These are phyloP conservation scores for Sinapis alba DNA, from an alignment of 441 rosid genomes.

Conservation along the genomic window DNA sequence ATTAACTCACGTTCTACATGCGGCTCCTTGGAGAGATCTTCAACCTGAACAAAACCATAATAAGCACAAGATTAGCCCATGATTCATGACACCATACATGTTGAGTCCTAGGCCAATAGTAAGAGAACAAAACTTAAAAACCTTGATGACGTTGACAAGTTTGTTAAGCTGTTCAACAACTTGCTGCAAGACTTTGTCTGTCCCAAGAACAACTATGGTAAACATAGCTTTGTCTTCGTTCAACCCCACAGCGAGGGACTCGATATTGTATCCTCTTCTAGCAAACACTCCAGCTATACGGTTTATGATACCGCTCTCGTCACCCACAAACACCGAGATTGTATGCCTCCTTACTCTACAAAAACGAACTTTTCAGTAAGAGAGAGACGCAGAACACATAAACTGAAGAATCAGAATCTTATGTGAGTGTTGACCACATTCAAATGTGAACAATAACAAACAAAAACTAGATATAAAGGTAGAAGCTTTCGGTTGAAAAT, in stretches of 20 bases:
- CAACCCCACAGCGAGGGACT: constrained; percentile 88
- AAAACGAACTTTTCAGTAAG: background rate
- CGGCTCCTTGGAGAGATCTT: constrained; percentile 86
- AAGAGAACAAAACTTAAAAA: constrained; percentile 23
- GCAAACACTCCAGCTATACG: constrained; percentile 93
- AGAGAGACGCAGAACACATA: constrained; percentile 9
- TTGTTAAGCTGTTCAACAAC: constrained; percentile 85
- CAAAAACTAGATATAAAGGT: background rate
- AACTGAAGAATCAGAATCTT: constrained; percentile 18
- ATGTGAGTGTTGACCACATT: background rate
- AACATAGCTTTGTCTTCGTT: constrained; percentile 86
- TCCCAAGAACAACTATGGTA: constrained; percentile 83
- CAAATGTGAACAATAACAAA: background rate
- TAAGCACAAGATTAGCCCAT: constrained; percentile 19
- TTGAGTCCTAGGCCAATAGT: background rate
- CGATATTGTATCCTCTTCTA: constrained; percentile 87
- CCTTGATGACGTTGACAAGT: constrained; percentile 88
- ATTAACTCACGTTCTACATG: constrained; percentile 95
- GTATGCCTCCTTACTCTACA: too few species aligned
- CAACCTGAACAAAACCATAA: constrained; percentile 55
- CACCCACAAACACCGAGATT: background rate
- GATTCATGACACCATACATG: background rate
- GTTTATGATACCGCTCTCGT: background rate
- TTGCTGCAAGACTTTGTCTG: constrained; percentile 71
- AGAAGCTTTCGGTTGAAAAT: too few species aligned